A percentile compares a stretch with the other conserved stretches of the same genome.
These are phyloP conservation scores for Cystofilobasidium ferigula DNA, from an alignment of 768 basidiomycete species.

Conservation along the genomic window DNA sequence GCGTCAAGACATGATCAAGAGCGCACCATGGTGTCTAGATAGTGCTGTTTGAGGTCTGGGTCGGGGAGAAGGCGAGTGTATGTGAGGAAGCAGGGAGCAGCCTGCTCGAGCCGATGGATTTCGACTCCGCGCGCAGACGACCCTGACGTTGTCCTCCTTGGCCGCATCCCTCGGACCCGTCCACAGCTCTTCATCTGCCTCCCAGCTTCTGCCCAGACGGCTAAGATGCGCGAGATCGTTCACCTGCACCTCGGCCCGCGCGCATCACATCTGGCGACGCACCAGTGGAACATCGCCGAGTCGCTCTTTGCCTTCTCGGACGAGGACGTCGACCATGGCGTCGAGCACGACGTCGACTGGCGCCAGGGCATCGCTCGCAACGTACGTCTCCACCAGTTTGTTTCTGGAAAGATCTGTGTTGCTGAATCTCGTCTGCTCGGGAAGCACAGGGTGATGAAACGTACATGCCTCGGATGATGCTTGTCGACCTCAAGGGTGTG, in stretches of 20 bases:
- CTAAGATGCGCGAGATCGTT: slow-evolving; percentile 21
- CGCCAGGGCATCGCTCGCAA: slow-evolving; percentile 7
- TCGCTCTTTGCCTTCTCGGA: slow-evolving; percentile 19
- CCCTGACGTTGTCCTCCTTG: background rate
- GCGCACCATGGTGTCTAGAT: no score
- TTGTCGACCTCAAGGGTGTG: slow-evolving; percentile 22
- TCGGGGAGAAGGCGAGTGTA: no score
- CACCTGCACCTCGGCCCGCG: slow-evolving; percentile 23
- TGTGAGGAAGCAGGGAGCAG: no score
- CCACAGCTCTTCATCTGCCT: background rate
- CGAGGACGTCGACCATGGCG: slow-evolving; percentile 15
- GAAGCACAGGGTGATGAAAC: slow-evolving; percentile 11
- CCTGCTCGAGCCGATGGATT: no score
- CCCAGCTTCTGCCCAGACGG: no score
- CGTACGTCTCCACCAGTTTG: background rate
- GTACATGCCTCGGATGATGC: slow-evolving; percentile 19
- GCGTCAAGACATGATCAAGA: no score
- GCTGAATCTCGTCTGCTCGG: background rate
- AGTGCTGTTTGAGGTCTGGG: no score
- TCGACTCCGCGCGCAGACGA: no score
- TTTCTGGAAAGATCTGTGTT: background rate
- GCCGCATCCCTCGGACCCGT: background rate
- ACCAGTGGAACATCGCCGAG: slow-evolving; percentile 22
- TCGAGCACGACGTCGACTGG: slow-evolving; percentile 22
- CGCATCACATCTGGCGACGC: slow-evolving; percentile 15